These are phyloP conservation scores for Lentinula edodes DNA, from an alignment of 768 basidiomycete species.

Conservation along the genomic window DNA sequence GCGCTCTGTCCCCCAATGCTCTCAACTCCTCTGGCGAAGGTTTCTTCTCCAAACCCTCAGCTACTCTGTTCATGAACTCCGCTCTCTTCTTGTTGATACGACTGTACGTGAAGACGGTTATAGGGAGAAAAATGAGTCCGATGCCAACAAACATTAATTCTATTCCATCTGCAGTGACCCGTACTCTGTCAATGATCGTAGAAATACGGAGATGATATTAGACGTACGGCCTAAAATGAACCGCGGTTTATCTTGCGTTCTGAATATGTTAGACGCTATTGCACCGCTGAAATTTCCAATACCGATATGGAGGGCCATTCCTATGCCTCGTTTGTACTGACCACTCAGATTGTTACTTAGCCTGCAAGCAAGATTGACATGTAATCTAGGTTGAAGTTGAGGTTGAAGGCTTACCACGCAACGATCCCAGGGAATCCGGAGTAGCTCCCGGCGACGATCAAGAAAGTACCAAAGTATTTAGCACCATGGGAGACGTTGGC, in stretches of 20 bases:
- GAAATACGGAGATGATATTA: neutral
- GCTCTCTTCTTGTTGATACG: constrained; percentile 55
- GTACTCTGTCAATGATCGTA: neutral
- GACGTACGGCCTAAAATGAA: constrained; percentile 59
- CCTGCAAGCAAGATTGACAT: constrained; percentile 27
- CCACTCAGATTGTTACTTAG: constrained; percentile 61
- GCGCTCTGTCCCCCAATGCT: constrained; percentile 2
- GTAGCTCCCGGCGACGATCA: constrained; percentile 61
- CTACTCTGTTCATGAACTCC: constrained; percentile 10
- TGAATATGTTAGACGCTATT: constrained; percentile 60
- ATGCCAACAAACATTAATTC: constrained; percentile 69
- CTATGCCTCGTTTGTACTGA: constrained; percentile 65
- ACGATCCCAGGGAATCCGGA: constrained; percentile 54
- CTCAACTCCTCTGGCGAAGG: constrained; percentile 13
- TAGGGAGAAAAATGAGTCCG: constrained; percentile 47
- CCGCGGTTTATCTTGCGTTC: constrained; percentile 51
- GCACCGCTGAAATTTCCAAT: constrained; percentile 66
- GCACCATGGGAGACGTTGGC: constrained; percentile 38
- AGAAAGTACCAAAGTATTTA: constrained; percentile 38
- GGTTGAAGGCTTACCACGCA: constrained; percentile 39
- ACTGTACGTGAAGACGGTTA: constrained; percentile 43
- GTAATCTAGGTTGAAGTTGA: neutral
- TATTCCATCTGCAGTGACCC: constrained; percentile 39
- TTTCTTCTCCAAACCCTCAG: constrained; percentile 6
- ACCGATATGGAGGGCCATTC: constrained; percentile 65